Evolutionary conservation across 2,329 filamentous ascomycete genomes (phyloP).

Genomic region (Waltergamsia citrina): DNA sequence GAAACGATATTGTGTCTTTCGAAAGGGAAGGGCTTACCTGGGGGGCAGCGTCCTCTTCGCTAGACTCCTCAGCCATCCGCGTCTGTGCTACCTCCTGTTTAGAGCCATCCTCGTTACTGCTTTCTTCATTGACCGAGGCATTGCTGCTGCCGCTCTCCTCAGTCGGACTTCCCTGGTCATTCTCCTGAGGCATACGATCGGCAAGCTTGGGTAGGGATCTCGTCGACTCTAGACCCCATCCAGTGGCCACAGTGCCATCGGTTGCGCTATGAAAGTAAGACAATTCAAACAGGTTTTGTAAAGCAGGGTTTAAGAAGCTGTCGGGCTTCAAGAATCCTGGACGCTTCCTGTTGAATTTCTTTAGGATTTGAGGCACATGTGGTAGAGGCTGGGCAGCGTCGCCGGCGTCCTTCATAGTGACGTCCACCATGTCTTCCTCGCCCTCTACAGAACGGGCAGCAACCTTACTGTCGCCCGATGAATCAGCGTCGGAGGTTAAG

Average conservation of each 20-base stretch:
- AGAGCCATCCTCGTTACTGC: slow-evolving; percentile 38
- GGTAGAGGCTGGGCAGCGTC: slow-evolving; percentile 15
- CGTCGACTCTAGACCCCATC: slow-evolving; percentile 54
- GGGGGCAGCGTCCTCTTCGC: slow-evolving; percentile 37
- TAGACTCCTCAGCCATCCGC: slow-evolving; percentile 50
- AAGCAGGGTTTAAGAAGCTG: slow-evolving; percentile 49
- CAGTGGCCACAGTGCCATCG: slow-evolving; percentile 56
- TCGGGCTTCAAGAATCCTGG: slow-evolving; percentile 43
- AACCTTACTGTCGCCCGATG: slow-evolving; percentile 60
- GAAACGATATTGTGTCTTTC: not conserved
- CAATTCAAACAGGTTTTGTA: slow-evolving; percentile 70
- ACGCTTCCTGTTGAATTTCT: slow-evolving; percentile 37
- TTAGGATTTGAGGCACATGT: slow-evolving; percentile 22
- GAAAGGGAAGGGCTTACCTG: slow-evolving; percentile 3
- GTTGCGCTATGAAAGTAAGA: slow-evolving; percentile 49
- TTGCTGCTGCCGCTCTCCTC: slow-evolving; percentile 33
- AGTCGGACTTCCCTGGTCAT: slow-evolving; percentile 33
- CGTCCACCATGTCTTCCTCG: slow-evolving; percentile 84
- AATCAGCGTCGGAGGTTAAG: slow-evolving; percentile 53
- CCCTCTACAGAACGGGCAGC: slow-evolving; percentile 73
- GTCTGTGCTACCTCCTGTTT: slow-evolving; percentile 27
- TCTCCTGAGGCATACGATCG: slow-evolving; percentile 34
- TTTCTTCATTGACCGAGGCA: slow-evolving; percentile 40
- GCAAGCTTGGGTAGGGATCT: slow-evolving; percentile 45
- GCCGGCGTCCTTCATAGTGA: slow-evolving; percentile 65